Base-by-base conservation (phyloP, 1,284 basidiomycete genomes). In the Ustilago curta region DNA sequence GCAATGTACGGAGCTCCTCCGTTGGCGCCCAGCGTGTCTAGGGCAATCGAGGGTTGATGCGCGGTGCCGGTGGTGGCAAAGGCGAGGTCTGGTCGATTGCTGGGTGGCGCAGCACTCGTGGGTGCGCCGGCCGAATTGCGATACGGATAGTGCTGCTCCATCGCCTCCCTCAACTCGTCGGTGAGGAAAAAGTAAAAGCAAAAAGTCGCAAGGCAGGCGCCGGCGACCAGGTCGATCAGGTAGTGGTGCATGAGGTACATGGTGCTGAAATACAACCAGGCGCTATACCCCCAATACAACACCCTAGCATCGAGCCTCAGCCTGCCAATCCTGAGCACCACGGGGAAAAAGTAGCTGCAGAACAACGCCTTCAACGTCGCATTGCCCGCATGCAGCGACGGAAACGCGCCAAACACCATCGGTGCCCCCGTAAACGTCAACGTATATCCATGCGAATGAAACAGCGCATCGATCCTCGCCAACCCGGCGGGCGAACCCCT, bases 341-440 rank as follows among this genome's bases (percentile, higher is more conserved):
- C 21, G 0, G 94, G 93, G 90, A 98, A 99, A 87, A 98, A 98
- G 86, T 99, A 95, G 32, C 92, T 91, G 71, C 97, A 87, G 88
- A 97, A 96, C 43, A 99, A 89, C 0, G 95, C 95, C 79, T 94
- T 93, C 80, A 97, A 90, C 7, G 96, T 97, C 0, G 93, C 94
- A 82, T 90, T 92, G 5, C 90, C 95, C 0, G 95, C 91, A 84
- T 99, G 97, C 29, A 99, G 88, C 6, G 92, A 93, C 0, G 97
- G 97, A 86, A 98, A 98, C 1, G 96, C 96, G 29, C 97, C 96
- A 82, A 99, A 99, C 8, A 97, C 92, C 75, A 99, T 89, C 0
- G 97, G 96, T 0, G 95, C 92, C 78, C 90, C 90, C 54, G 91
- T 91, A 80, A 98, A 99, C n/a, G 90, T 90, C 68, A 88, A 87